Conservation (phyloP, 139 green algal genomes). For the Ettlia oleoabundans region DNA sequence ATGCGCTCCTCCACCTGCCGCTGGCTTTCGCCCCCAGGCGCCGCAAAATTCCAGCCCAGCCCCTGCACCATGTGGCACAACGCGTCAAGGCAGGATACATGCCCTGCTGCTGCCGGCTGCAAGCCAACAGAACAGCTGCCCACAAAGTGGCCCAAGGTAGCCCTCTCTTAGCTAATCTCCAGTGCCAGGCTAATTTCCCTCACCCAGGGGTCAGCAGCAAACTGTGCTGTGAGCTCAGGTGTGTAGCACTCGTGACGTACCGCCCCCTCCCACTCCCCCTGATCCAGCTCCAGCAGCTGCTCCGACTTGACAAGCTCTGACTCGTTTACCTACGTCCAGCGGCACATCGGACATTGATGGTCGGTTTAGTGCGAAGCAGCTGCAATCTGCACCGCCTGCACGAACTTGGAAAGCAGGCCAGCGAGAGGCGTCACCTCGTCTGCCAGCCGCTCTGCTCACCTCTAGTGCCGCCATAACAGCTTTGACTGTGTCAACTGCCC, state of each 20-base stretch:
- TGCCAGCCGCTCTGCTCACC: no score
- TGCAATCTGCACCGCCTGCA: no score
- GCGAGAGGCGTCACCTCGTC: not conserved
- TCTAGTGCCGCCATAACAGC: conserved; percentile 15
- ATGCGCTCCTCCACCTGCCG: conserved; percentile 47
- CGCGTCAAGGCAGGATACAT: not conserved
- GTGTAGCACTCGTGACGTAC: conserved; percentile 27
- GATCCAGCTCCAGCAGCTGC: conserved; percentile 44
- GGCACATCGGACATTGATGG: no score
- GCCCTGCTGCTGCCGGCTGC: no score
- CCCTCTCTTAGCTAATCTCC: no score
- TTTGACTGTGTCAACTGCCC: conserved; percentile 38
- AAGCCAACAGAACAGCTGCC: no score
- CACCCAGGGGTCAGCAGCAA: conserved; percentile 26
- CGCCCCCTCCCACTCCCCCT: conserved; percentile 40
- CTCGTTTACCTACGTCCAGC: not conserved
- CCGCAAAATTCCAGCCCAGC: conserved; percentile 13
- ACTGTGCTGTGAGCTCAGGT: not conserved
- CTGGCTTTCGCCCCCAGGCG: conserved; percentile 48
- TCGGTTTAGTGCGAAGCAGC: no score
- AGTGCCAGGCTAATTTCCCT: not conserved
- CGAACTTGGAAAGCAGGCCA: not conserved
- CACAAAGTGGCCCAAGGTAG: no score
- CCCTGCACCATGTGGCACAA: not conserved
- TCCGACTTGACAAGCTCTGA: conserved; percentile 7